Percentiles rank a stretch among this genome's conserved stretches.
Evolutionary conservation across 2,329 filamentous ascomycete species (phyloP).

Genomic region (Blumeria graminis): DNA sequence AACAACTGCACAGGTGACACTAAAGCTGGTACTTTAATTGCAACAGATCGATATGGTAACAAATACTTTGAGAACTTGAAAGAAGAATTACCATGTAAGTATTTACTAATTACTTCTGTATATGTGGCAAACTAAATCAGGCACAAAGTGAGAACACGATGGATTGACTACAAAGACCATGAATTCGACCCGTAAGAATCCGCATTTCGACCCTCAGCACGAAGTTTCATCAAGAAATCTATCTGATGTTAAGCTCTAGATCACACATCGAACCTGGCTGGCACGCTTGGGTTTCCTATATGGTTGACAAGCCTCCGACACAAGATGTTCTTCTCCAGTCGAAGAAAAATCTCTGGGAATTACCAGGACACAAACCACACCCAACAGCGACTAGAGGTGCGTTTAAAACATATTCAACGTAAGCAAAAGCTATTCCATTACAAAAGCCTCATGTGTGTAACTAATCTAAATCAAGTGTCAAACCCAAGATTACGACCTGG

Average conservation of each 20-base stretch:
- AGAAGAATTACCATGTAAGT: slow-evolving; percentile 72
- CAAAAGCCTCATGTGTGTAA: not conserved
- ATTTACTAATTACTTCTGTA: not conserved
- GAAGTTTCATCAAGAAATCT: not conserved
- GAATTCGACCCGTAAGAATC: slow-evolving; percentile 50
- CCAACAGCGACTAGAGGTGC: slow-evolving; percentile 52
- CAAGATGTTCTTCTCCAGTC: slow-evolving; percentile 49
- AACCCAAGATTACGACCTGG: slow-evolving; percentile 30
- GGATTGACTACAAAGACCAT: slow-evolving; percentile 86
- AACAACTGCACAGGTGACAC: slow-evolving; percentile 49
- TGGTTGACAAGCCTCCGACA: slow-evolving; percentile 64
- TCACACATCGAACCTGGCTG: slow-evolving; percentile 84
- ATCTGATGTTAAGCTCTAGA: slow-evolving; percentile 16
- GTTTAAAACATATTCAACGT: slow-evolving; percentile 92
- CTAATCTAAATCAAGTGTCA: slow-evolving; percentile 18
- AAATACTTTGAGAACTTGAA: slow-evolving; percentile 85
- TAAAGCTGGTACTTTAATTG: slow-evolving; percentile 73
- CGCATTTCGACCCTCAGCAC: not conserved
- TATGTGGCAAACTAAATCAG: no score
- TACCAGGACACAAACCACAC: slow-evolving; percentile 45
- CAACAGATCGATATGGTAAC: slow-evolving; percentile 77
- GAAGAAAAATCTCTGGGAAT: slow-evolving; percentile 51
- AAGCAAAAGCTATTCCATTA: slow-evolving; percentile 19
- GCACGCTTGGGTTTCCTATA: slow-evolving; percentile 95
- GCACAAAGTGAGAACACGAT: slow-evolving; percentile 60